Percentiles rank a stretch among this genome's conserved stretches.
These are phyloP conservation scores for Marasmius tenuissimus DNA, from an alignment of 1,284 basidiomycete species.

Conservation along the genomic window DNA sequence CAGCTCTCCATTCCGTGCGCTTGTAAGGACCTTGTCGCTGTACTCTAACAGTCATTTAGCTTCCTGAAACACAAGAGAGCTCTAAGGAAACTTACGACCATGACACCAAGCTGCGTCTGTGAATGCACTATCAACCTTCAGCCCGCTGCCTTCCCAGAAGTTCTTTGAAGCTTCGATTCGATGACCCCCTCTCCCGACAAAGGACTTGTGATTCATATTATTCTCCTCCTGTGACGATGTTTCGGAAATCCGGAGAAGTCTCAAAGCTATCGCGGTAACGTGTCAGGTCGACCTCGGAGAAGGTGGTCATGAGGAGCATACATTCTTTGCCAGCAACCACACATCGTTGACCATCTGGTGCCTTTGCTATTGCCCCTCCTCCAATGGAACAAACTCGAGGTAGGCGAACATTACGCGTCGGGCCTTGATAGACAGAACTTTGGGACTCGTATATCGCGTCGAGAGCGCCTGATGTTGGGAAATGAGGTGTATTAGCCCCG, in stretches of 20 bases:
- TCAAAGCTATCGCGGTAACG: constrained; percentile 48
- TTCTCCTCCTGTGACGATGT: constrained; percentile 31
- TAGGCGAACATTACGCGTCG: constrained; percentile 54
- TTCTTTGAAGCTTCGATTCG: constrained; percentile 69
- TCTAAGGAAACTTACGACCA: constrained; percentile 54
- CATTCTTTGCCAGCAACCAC: constrained; percentile 76
- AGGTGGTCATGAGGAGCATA: constrained; percentile 32
- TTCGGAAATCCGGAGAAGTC: constrained; percentile 59
- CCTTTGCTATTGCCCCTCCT: constrained; percentile 65
- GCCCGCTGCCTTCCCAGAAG: constrained; percentile 68
- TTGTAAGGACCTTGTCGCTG: constrained; percentile 80
- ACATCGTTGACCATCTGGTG: constrained; percentile 63
- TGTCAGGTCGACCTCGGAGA: constrained; percentile 7
- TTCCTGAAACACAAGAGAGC: constrained; percentile 1
- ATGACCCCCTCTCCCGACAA: constrained; percentile 57
- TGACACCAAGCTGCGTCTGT: constrained; percentile 84
- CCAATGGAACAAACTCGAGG: constrained; percentile 55
- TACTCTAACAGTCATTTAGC: constrained; percentile 46
- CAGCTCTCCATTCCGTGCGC: constrained; percentile 80
- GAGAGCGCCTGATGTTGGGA: constrained; percentile 6
- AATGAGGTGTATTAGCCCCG: background rate
- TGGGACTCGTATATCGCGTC: constrained; percentile 38
- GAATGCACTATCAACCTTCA: constrained; percentile 73
- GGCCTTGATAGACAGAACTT: constrained; percentile 37
- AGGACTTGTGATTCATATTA: constrained; percentile 49